Evolutionary conservation across 805 yeast genomes (phyloP).

Genomic region (Hemisphaericaspora nanyangensis): DNA sequence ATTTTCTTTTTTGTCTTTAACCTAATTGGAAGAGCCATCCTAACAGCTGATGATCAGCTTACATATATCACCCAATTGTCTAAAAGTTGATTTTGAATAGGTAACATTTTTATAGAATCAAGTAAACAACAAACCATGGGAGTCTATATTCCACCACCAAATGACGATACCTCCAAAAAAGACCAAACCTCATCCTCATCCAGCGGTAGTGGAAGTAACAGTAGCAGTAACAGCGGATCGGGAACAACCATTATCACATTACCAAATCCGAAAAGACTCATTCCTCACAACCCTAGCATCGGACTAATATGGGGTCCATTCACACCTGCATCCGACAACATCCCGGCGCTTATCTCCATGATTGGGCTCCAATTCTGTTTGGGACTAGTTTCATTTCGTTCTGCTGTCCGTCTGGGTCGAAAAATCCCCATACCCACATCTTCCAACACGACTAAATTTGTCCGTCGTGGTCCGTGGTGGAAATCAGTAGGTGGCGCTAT

Average conservation of each 20-base stretch:
- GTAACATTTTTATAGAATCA: background rate
- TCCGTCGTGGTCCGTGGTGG: constrained; percentile 8
- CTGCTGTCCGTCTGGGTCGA: constrained; percentile 9
- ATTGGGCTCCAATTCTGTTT: constrained; percentile 50
- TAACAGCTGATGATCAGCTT: too few relatives aligned
- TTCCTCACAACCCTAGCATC: constrained; percentile 45
- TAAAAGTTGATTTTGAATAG: too few relatives aligned
- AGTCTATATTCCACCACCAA: constrained; percentile 34
- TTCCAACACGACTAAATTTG: constrained; percentile 9
- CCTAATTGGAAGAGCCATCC: background rate
- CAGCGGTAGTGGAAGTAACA: background rate
- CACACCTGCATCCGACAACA: constrained; percentile 68
- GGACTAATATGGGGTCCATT: constrained; percentile 71
- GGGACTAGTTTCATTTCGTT: constrained; percentile 34
- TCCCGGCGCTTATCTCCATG: constrained; percentile 48
- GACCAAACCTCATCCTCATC: background rate
- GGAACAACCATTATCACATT: constrained; percentile 12
- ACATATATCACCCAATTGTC: too few relatives aligned
- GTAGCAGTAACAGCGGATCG: constrained; percentile 3
- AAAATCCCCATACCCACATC: constrained; percentile 6
- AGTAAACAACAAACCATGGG: constrained; percentile 30
- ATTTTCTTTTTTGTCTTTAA: background rate
- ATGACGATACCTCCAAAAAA: constrained; percentile 10
- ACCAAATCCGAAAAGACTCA: constrained; percentile 16
- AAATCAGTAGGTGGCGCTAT: constrained; percentile 12